phyloP scores from a whole-genome alignment of 495 filamentous ascomycete species.

The Lophiostoma macrostomum region DNA sequence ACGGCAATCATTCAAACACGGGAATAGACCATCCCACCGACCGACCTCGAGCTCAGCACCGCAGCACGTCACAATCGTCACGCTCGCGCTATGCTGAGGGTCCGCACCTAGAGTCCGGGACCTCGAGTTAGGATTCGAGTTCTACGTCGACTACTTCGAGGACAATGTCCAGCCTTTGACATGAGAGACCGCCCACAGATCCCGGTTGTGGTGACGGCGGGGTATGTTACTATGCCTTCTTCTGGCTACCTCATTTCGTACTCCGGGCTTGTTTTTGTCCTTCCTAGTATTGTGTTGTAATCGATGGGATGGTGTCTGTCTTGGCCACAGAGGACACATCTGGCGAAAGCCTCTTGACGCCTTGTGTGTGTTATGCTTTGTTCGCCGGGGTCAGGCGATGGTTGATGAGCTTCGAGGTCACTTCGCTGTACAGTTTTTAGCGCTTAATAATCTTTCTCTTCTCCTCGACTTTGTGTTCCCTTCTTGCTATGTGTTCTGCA shows the following conservation, averaged over 20 bases:
- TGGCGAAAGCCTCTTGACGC: too few species aligned
- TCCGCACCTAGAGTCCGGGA: constrained; percentile 20
- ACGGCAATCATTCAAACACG: constrained; percentile 9
- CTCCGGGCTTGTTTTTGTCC: constrained; percentile 29
- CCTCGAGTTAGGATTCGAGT: constrained; percentile 9
- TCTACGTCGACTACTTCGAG: too few species aligned
- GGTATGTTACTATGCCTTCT: constrained; percentile 7
- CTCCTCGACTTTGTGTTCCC: too few species aligned
- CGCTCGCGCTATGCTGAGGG: constrained; percentile 8
- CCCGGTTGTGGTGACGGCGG: constrained; percentile 16
- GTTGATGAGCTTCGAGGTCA: too few species aligned
- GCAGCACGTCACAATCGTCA: constrained; percentile 5
- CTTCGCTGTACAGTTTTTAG: too few species aligned
- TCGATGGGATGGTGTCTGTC: too few species aligned
- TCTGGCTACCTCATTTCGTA: constrained; percentile 26
- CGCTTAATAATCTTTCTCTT: too few species aligned
- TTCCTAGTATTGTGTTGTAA: too few species aligned
- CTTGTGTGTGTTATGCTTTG: too few species aligned
- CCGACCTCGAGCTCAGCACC: constrained; percentile 17
- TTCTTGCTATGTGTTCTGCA: too few species aligned
- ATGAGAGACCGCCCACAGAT: constrained; percentile 12
- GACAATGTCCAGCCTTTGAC: constrained; percentile 18
- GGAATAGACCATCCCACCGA: constrained; percentile 16
- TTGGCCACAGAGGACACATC: too few species aligned
- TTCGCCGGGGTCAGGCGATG: too few species aligned